Conservation (phyloP, 2,329 filamentous ascomycete genomes). For the Epichloe sylvatica region DNA sequence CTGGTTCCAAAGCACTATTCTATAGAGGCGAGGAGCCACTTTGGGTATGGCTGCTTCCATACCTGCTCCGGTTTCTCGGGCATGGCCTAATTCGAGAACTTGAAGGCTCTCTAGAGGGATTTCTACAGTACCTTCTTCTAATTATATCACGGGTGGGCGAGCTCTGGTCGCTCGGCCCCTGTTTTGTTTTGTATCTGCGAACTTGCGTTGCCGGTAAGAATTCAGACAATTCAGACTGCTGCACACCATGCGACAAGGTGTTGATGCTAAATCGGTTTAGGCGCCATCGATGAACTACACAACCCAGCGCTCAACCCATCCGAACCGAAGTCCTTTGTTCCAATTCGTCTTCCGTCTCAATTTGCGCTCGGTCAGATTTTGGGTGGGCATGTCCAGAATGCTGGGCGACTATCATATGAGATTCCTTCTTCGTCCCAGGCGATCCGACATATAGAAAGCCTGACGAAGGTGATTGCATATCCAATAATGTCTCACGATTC, state of each 20-base stretch:
- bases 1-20: constrained; percentile 28
- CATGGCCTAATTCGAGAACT: constrained; percentile 34
- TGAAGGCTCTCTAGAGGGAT: constrained; percentile 35
- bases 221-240: constrained; percentile 4
- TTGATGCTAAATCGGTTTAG: constrained; percentile 14
- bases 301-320: constrained; percentile 15
- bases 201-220: constrained; percentile 30
- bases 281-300: constrained; percentile 21
- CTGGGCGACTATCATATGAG: constrained; percentile 24
- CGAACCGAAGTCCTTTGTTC: constrained; percentile 14
- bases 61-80: constrained; percentile 42
- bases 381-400: constrained; percentile 11
- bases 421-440: constrained; percentile 29
- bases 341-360: constrained; percentile 25
- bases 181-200: constrained; percentile 35
- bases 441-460: constrained; percentile 29
- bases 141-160: constrained; percentile 27
- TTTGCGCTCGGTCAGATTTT: constrained; percentile 24
- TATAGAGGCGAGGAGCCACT: constrained; percentile 46
- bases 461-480: constrained; percentile 30
- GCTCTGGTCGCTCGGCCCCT: constrained; percentile 34
- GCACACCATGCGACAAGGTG: not conserved
- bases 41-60: constrained; percentile 51
- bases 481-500: constrained; percentile 22
- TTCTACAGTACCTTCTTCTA: constrained; percentile 36